These are phyloP conservation scores for Myriosclerotinia curreyana DNA, from an alignment of 2,329 filamentous ascomycete species.

Conservation along the genomic window DNA sequence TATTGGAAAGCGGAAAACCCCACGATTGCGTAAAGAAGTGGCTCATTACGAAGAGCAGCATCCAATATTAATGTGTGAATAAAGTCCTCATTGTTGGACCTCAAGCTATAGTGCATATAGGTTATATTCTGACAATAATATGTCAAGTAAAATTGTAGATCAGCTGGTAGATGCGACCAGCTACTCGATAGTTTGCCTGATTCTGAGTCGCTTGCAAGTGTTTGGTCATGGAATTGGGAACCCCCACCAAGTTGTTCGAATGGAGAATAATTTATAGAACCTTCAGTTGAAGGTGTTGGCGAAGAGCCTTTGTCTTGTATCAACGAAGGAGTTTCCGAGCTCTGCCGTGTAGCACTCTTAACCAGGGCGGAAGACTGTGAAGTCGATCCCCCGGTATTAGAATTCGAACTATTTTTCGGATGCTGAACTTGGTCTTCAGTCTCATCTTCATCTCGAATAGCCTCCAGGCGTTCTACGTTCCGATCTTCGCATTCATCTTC, in stretches of 20 bases:
- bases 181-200: conserved; percentile 40
- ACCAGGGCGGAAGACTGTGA: conserved; percentile 42
- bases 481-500: conserved; percentile 51
- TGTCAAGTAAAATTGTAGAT: conserved; percentile 73
- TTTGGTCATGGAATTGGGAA: conserved; percentile 26
- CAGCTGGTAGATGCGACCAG: conserved; percentile 59
- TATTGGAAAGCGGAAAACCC: conserved; percentile 88
- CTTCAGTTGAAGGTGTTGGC: conserved; percentile 50
- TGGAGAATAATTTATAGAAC: conserved; percentile 35
- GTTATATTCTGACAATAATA: conserved; percentile 78
- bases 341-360: conserved; percentile 43
- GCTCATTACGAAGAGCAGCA: conserved; percentile 72
- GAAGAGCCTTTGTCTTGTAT: conserved; percentile 53
- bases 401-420: conserved; percentile 15
- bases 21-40: conserved; percentile 80
- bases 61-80: conserved; percentile 68
- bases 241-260: conserved; percentile 25
- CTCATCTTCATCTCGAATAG: conserved; percentile 57
- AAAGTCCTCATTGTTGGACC: conserved; percentile 68
- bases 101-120: conserved; percentile 77
- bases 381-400: conserved; percentile 26
- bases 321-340: conserved; percentile 53
- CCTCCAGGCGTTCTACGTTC: conserved; percentile 49
- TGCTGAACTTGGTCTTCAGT: conserved; percentile 16
- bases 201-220: conserved; percentile 35